Percentiles rank a stretch among this genome's conserved stretches.
These are phyloP conservation scores for Fusarium miscanthi DNA, from an alignment of 2,329 filamentous ascomycete species.

Conservation along the genomic window DNA sequence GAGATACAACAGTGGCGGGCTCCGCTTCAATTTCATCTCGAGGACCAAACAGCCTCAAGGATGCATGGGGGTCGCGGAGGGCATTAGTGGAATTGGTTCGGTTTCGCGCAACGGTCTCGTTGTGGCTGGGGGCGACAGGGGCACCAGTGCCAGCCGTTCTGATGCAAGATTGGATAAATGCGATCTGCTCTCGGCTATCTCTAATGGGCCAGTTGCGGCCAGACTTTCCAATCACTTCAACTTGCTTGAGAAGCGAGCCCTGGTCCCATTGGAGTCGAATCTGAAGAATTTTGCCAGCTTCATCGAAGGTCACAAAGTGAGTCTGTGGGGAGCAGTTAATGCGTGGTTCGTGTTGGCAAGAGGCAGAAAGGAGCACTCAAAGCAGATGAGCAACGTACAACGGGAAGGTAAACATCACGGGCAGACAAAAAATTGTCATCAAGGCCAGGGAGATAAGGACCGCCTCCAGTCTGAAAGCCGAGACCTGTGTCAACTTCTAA, in stretches of 20 bases:
- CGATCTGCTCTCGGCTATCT: conserved; percentile 85
- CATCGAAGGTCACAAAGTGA: conserved; percentile 89
- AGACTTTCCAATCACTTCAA: conserved; percentile 91
- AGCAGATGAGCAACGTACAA: conserved; percentile 68
- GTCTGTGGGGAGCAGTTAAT: conserved; percentile 62
- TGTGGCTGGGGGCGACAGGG: conserved; percentile 48
- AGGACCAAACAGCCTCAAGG: conserved; percentile 78
- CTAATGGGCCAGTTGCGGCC: conserved; percentile 96
- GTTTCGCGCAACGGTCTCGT: conserved; percentile 56
- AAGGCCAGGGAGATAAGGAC: conserved; percentile 85
- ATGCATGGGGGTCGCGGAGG: conserved; percentile 74
- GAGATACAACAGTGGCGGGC: conserved; percentile 65
- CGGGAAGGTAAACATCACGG: conserved; percentile 79
- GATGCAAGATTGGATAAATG: conserved; percentile 74
- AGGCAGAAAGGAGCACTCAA: neutral
- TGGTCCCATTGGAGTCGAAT: conserved; percentile 97
- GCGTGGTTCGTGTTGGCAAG: neutral
- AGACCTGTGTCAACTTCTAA: conserved; percentile 86
- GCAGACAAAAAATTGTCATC: conserved; percentile 96
- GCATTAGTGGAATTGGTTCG: conserved; percentile 65
- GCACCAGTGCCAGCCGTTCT: conserved; percentile 57
- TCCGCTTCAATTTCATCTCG: conserved; percentile 69
- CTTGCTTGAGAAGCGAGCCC: conserved; percentile 88
- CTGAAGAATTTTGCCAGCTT: conserved; percentile 80
- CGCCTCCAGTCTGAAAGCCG: conserved; percentile 84